Conservation (phyloP, 2,329 filamentous ascomycete species). For the Fusarium algeriense region DNA sequence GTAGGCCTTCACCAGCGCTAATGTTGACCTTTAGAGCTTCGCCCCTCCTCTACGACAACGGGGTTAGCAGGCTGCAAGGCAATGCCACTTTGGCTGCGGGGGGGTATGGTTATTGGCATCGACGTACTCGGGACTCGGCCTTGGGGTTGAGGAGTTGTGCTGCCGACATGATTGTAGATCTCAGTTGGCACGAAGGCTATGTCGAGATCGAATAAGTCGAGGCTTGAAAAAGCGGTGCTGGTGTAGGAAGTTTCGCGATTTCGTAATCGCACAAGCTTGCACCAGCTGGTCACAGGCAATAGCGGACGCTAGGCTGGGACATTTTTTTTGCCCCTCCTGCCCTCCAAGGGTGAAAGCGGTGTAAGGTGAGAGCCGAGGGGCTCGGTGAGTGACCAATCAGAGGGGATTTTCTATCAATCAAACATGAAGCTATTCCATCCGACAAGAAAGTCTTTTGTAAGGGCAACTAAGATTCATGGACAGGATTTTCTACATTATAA, state of each 20-base stretch:
- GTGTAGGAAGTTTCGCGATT: slow-evolving; percentile 45
- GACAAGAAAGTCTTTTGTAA: not conserved
- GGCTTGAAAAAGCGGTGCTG: slow-evolving; percentile 30
- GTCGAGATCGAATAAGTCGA: slow-evolving; percentile 41
- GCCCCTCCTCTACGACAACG: slow-evolving; percentile 79
- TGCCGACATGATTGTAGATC: slow-evolving; percentile 79
- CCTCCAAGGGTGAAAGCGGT: slow-evolving; percentile 49
- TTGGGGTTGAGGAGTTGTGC: slow-evolving; percentile 99
- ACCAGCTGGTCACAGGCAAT: slow-evolving; percentile 48
- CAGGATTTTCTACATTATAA: no score
- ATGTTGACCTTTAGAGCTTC: slow-evolving; percentile 99
- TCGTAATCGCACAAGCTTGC: slow-evolving; percentile 50
- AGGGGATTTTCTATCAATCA: no score
- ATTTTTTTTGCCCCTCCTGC: slow-evolving; percentile 52
- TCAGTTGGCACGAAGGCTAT: slow-evolving; percentile 36
- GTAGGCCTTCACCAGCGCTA: slow-evolving; percentile 90
- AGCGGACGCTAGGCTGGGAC: slow-evolving; percentile 47
- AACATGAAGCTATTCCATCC: not conserved
- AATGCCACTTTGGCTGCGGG: slow-evolving; percentile 37
- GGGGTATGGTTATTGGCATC: slow-evolving; percentile 28
- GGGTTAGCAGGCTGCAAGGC: slow-evolving; percentile 43
- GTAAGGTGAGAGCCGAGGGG: slow-evolving; percentile 40
- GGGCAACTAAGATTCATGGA: not conserved
- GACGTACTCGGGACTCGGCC: slow-evolving; percentile 91
- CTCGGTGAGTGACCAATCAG: slow-evolving; percentile 40